phyloP scores from a whole-genome alignment of 2,329 filamentous ascomycete species.

The Penicillium hesseltinei region DNA sequence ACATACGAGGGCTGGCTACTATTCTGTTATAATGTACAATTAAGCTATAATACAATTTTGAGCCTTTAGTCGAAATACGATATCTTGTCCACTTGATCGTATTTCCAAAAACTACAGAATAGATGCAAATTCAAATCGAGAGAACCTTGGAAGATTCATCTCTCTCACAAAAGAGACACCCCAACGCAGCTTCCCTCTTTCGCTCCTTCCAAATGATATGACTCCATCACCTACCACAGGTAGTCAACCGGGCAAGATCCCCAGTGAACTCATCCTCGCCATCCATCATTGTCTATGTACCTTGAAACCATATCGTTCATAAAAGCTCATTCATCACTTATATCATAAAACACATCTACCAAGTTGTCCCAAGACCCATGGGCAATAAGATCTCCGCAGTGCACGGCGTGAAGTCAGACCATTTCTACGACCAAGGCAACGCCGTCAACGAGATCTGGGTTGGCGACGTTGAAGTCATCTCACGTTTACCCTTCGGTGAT shows the following conservation, averaged over 20 bases:
- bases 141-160: background rate
- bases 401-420: conserved; percentile 34
- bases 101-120: background rate
- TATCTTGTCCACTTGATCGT: no score
- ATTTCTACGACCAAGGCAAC: conserved; percentile 38
- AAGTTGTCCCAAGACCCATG: conserved; percentile 12
- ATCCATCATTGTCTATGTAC: background rate
- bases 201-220: background rate
- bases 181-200: background rate
- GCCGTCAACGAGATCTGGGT: conserved; percentile 41
- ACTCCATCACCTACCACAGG: background rate
- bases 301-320: background rate
- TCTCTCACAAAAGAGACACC: background rate
- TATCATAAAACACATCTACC: background rate
- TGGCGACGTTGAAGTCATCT: conserved; percentile 38
- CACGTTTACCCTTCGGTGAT: conserved; percentile 40
- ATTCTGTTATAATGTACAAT: background rate
- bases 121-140: no score
- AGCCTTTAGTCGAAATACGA: background rate
- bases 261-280: background rate
- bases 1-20: background rate
- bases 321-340: background rate
- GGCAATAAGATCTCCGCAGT: conserved; percentile 37
- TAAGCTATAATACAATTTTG: no score
- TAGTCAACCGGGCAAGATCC: background rate